phyloP scores from a whole-genome alignment of 805 yeast genomes.

The Sungouiozyma intestinalis region DNA sequence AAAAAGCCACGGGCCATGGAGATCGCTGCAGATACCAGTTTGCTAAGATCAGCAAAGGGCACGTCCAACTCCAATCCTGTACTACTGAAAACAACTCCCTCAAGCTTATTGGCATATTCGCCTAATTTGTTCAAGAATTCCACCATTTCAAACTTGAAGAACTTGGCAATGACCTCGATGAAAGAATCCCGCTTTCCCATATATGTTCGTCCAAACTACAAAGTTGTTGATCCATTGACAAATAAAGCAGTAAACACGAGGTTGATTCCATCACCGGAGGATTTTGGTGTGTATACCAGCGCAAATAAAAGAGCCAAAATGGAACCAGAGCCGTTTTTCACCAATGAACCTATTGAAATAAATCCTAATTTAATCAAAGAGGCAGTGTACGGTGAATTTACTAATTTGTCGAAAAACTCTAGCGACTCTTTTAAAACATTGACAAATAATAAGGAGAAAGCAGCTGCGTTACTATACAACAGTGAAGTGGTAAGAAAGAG shows the following conservation, averaged over 20 bases:
- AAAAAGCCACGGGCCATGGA: no score
- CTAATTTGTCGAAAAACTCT: conserved; percentile 5
- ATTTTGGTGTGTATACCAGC: conserved; percentile 52
- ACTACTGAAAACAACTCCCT: conserved; percentile 7
- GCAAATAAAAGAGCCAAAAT: conserved; percentile 35
- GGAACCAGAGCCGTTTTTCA: conserved; percentile 17
- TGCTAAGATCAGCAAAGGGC: background rate
- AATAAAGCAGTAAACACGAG: background rate
- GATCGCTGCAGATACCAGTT: background rate
- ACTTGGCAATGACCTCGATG: conserved; percentile 15
- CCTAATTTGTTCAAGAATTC: conserved; percentile 13
- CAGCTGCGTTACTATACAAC: conserved; percentile 10
- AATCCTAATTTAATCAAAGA: conserved; percentile 9
- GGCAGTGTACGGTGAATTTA: conserved; percentile 18
- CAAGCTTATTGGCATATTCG: conserved; percentile 17
- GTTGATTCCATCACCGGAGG: background rate
- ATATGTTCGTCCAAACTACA: conserved; percentile 13
- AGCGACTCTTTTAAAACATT: conserved; percentile 10
- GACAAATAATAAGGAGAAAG: conserved; percentile 12
- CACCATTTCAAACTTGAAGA: conserved; percentile 11
- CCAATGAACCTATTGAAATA: conserved; percentile 11
- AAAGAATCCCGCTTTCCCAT: conserved; percentile 19
- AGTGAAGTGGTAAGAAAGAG: conserved; percentile 18
- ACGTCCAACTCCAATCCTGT: background rate
- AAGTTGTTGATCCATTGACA: background rate